Percentiles rank a stretch among this genome's conserved stretches.
phyloP scores from a whole-genome alignment of 1,139 yeast genomes.

The Yamadazyma dendronema region DNA sequence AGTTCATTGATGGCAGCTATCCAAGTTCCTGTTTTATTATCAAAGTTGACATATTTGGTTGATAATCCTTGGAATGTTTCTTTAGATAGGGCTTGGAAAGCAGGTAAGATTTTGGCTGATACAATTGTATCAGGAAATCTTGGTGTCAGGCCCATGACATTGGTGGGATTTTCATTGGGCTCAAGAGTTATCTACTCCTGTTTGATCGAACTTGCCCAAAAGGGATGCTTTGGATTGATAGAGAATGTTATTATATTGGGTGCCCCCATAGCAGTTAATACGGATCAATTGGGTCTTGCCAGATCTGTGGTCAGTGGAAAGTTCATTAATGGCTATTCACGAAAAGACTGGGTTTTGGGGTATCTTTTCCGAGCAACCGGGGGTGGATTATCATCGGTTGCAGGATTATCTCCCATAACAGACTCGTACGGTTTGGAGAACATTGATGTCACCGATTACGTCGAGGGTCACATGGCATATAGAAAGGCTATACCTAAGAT shows the following conservation, averaged over 20 bases:
- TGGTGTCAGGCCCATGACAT: slow-evolving; percentile 89
- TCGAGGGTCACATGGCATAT: slow-evolving; percentile 96
- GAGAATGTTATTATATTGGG: slow-evolving; percentile 91
- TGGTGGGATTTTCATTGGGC: slow-evolving; percentile 93
- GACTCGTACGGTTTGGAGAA: slow-evolving; percentile 70
- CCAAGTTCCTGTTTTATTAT: slow-evolving; percentile 87
- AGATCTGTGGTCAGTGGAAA: slow-evolving; percentile 88
- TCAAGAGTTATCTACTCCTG: slow-evolving; percentile 92
- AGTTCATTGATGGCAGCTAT: slow-evolving; percentile 96
- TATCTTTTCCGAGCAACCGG: slow-evolving; percentile 93
- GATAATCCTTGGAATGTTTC: slow-evolving; percentile 99
- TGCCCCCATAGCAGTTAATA: slow-evolving; percentile 78
- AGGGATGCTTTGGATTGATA: slow-evolving; percentile 84
- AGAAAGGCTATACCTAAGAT: slow-evolving; percentile 89
- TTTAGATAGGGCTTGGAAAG: slow-evolving; percentile 94
- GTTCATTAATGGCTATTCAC: slow-evolving; percentile 86
- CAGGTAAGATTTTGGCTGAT: slow-evolving; percentile 90
- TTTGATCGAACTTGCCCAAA: slow-evolving; percentile 76
- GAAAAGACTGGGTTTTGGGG: slow-evolving; percentile 95
- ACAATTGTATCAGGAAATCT: slow-evolving; percentile 81
- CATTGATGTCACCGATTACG: slow-evolving; percentile 79
- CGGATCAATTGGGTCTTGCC: slow-evolving; percentile 75
- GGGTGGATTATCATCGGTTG: slow-evolving; percentile 88
- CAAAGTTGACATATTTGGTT: slow-evolving; percentile 82
- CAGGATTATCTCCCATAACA: slow-evolving; percentile 81